Base-by-base conservation (phyloP, 2,329 filamentous ascomycete genomes). In the Colletotrichum lupini region DNA sequence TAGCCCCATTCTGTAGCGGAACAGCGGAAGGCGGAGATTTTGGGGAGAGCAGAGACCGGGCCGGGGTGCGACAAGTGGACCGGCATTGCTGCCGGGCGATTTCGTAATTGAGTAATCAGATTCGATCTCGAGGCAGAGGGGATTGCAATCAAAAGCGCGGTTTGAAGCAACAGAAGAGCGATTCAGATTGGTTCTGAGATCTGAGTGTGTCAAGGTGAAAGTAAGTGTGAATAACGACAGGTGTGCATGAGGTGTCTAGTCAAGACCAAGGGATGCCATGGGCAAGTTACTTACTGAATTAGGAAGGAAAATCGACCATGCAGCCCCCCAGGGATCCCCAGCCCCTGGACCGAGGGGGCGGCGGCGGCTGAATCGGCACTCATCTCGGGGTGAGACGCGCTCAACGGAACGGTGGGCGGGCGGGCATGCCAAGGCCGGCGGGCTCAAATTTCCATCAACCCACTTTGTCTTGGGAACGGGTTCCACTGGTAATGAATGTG, bases 1-100 rank as follows among this genome's bases (percentile, higher is more conserved):
- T 30, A 46, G 61, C 61, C 35, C 42, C 61, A 64, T 64, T 26
- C 61, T 64, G 61, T n/a, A 61, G 58, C 58, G 60, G 60, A 28
- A 63, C 61, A 49, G 26, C 8, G 58, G 26, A 26, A 37, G 22
- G 32, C 58, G 24, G 5, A 11, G 46, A 14, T 16, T 64, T 55
- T 2, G 28, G 61, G 35, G 42, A 22, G 32, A 42, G 37, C 14
- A 55, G 16, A 1, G 42, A 49, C 28, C 26, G 22, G 42, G 42
- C 42, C 42, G 42, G 42, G 42, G 19, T n/a, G 42, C 19, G 42
- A 49, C 19, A n/a, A 22, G 8, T 49, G 42, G 19, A 49, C 42
- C 42, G 42, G 42, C 42, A 49, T n/a, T 49, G 42, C 42, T 49
- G 42, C 42, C 42, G 42, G 42, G 7, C 4, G 42, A 9, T 49